Conservation (phyloP, 2,329 filamentous ascomycete genomes). For the Hansfordia pulvinata region DNA sequence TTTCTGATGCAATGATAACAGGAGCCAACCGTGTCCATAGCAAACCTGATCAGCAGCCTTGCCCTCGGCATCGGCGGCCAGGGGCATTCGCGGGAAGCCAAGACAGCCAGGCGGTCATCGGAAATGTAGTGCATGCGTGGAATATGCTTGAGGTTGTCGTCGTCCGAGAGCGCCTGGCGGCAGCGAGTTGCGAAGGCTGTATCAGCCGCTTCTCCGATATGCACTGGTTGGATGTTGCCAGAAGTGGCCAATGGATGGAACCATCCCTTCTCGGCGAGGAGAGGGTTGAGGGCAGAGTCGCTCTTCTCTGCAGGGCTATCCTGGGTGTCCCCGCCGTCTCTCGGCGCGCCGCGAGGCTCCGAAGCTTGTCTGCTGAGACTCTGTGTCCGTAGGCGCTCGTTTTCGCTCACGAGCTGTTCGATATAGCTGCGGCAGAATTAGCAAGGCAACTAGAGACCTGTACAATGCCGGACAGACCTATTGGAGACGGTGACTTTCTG, state of each 20-base stretch:
- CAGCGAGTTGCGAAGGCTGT: constrained; percentile 22
- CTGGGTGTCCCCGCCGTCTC: not conserved
- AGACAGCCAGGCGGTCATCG: constrained; percentile 13
- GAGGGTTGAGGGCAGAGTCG: constrained; percentile 5
- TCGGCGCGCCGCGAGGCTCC: not conserved
- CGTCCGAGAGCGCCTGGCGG: constrained; percentile 18
- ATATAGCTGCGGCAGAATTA: constrained; percentile 19
- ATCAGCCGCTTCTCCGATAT: constrained; percentile 22
- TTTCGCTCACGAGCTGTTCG: constrained; percentile 20
- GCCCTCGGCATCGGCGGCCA: constrained; percentile 24
- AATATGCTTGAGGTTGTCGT: constrained; percentile 15
- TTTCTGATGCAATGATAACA: constrained; percentile 27
- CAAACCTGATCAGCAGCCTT: constrained; percentile 23
- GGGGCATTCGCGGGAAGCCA: constrained; percentile 16
- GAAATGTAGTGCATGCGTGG: constrained; percentile 19
- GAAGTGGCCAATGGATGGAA: constrained; percentile 19
- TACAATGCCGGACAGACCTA: not conserved
- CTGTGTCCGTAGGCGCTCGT: constrained; percentile 13
- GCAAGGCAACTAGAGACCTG: not conserved
- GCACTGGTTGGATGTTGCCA: constrained; percentile 16
- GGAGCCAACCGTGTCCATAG: constrained; percentile 23
- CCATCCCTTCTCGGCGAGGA: constrained; percentile 16
- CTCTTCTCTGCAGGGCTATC: constrained; percentile 1
- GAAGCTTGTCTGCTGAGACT: constrained; percentile 1
- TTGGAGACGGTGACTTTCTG: constrained; percentile 2